Evolutionary conservation across 306 rosid species (phyloP), one percentile per base, ranked within the genome.

Genomic region (Parietaria judaica): DNA sequence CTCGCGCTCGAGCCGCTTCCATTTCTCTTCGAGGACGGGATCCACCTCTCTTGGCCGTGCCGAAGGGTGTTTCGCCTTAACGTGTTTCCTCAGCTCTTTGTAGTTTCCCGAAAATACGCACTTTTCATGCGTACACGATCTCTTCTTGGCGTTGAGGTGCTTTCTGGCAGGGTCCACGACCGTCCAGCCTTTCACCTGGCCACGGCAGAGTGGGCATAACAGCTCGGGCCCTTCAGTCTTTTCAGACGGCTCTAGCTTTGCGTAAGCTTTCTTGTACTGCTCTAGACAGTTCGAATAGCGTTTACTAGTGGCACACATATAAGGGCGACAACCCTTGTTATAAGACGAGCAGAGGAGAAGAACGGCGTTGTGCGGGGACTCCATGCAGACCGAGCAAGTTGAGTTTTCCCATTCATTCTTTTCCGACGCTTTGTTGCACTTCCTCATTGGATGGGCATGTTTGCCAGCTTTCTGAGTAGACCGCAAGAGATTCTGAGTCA

Each of bases 101-200:
- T 84, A 94, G 56, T 69, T 74, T 58, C 97, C 99, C 6, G 71
- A 72, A 76, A 80, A 94, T 56, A 94, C 66, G 81, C 99, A 92
- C 50, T 76, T 88, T 56, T 92, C 95, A 69, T 80, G 90, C 94
- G 84, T 79, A 72, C 99, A 94, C 66, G 76, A 74, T 79, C 99
- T 88, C 82, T 88, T 94, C 90, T 86, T 94, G 51, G 83, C 68
- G 76, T 94, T 84, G 56, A 86, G 82, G 83, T 81, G 79, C 74
- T 84, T 76, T 54, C 97, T 72, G 34, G 94, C 99, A 3, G 77
- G 88, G 47, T 88, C 95, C 74, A 94, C 95, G 72, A 94, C 94
- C 8, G 99, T 86, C 97, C 99, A 94, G 23, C 99, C 99, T 73
- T 94, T 94, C 63, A 94, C 97, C 76, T 84, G 90, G 54, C 87